These are phyloP conservation scores for Fusarium azukiicola DNA, from an alignment of 2,329 filamentous ascomycete species.

Conservation along the genomic window DNA sequence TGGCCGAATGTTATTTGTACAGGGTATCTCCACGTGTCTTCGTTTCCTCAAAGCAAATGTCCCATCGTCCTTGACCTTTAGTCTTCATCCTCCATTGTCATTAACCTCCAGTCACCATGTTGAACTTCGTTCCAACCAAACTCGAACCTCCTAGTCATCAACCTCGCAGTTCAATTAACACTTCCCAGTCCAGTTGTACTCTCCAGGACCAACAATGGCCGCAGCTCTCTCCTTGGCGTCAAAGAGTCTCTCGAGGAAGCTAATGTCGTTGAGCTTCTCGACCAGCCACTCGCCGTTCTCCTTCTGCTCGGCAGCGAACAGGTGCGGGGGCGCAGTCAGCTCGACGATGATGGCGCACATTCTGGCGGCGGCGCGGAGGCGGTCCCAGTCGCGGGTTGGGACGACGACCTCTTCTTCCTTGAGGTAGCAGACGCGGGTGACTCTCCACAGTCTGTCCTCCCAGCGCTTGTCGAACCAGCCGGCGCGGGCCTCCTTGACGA, in stretches of 20 bases:
- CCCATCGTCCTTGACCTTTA: background rate
- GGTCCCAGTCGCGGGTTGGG: constrained; percentile 48
- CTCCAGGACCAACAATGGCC: constrained; percentile 9
- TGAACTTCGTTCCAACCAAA: background rate
- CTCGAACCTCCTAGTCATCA: background rate
- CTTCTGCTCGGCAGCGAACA: constrained; percentile 35
- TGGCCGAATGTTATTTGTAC: constrained; percentile 8
- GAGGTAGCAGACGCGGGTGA: constrained; percentile 54
- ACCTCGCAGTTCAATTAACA: background rate
- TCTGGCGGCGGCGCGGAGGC: constrained; percentile 51
- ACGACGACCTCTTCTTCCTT: constrained; percentile 56
- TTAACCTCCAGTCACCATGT: background rate
- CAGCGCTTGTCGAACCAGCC: constrained; percentile 40
- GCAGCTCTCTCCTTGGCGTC: constrained; percentile 26
- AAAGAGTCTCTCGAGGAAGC: constrained; percentile 46
- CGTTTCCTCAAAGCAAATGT: constrained; percentile 1
- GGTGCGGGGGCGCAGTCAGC: constrained; percentile 44
- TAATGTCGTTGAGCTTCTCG: constrained; percentile 51
- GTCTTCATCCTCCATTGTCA: background rate
- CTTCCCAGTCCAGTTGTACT: background rate
- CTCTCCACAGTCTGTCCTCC: constrained; percentile 45
- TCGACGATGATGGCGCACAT: constrained; percentile 55
- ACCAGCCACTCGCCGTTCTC: constrained; percentile 51
- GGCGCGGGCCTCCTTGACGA: constrained; percentile 40
- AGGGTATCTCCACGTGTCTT: constrained; percentile 19